Evolutionary conservation across 768 basidiomycete genomes (phyloP).

Genomic region (Mycena pura): DNA sequence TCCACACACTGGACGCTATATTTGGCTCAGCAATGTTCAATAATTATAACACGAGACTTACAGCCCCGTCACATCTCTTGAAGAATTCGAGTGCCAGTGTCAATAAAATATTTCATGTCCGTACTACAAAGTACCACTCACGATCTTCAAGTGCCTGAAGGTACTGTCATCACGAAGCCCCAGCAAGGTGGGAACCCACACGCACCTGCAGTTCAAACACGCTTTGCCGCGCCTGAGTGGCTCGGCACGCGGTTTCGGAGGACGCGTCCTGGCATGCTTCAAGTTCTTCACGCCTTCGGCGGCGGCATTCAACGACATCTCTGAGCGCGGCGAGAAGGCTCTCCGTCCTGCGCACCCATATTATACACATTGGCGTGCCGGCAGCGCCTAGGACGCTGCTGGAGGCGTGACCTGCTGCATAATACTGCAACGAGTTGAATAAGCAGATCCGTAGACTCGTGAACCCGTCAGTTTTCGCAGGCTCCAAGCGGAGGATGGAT

Average conservation of each 20-base stretch:
- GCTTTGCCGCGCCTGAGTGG: conserved; percentile 31
- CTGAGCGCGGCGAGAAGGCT: neutral
- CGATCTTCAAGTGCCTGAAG: conserved; percentile 21
- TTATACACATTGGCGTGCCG: conserved; percentile 1
- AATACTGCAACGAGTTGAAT: no score
- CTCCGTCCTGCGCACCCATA: neutral
- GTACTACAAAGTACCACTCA: neutral
- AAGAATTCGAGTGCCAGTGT: neutral
- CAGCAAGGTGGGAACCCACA: neutral
- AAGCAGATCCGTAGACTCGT: no score
- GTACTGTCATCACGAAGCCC: neutral
- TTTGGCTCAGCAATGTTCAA: neutral
- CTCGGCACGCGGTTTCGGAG: conserved; percentile 26
- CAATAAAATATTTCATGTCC: neutral
- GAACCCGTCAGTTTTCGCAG: no score
- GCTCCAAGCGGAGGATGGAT: no score
- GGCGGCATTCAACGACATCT: conserved; percentile 12
- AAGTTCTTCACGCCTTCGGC: neutral
- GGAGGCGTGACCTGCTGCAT: conserved; percentile 15
- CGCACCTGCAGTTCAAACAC: conserved; percentile 34
- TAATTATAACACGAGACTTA: neutral
- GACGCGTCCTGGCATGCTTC: conserved; percentile 17
- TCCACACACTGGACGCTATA: conserved; percentile 38
- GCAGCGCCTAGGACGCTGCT: neutral
- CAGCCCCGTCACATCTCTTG: conserved; percentile 31